Conservation (phyloP, 768 basidiomycete genomes). For the Agaricus blazei region DNA sequence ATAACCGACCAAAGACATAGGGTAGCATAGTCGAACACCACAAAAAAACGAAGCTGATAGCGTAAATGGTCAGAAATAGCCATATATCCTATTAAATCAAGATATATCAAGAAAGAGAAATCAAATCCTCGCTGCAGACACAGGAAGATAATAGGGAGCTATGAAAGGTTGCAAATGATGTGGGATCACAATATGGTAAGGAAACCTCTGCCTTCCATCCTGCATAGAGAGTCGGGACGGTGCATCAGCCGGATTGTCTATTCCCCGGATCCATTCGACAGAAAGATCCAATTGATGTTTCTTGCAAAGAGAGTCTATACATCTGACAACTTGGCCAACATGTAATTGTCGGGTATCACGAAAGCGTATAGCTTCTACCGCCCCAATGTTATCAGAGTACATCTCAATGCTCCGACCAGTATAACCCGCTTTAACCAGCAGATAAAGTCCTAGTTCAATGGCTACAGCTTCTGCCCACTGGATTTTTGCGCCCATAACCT, state of each 20-base stretch:
- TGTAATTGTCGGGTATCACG: constrained; percentile 17
- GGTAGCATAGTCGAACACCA: too few species aligned
- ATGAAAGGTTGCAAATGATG: neutral
- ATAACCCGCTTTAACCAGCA: constrained; percentile 20
- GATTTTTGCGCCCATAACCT: constrained; percentile 22
- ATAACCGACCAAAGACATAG: too few species aligned
- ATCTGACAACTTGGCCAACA: constrained; percentile 23
- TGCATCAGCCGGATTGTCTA: constrained; percentile 27
- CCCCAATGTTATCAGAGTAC: constrained; percentile 36
- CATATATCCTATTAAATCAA: too few species aligned
- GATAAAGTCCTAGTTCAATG: constrained; percentile 33
- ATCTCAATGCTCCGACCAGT: constrained; percentile 21
- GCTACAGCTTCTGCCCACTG: constrained; percentile 43
- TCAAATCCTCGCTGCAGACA: too few species aligned
- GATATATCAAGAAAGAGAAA: too few species aligned
- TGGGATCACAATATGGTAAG: neutral
- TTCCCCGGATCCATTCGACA: constrained; percentile 23
- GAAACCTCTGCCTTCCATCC: constrained; percentile 6
- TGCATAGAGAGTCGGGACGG: constrained; percentile 16
- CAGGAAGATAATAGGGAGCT: too few species aligned
- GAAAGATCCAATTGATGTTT: constrained; percentile 18
- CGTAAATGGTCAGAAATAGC: too few species aligned
- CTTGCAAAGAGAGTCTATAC: constrained; percentile 20
- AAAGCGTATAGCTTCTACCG: constrained; percentile 26
- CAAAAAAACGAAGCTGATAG: too few species aligned